Base-by-base conservation (phyloP, 257 asterid genomes). In the Ehretia macrophylla region DNA sequence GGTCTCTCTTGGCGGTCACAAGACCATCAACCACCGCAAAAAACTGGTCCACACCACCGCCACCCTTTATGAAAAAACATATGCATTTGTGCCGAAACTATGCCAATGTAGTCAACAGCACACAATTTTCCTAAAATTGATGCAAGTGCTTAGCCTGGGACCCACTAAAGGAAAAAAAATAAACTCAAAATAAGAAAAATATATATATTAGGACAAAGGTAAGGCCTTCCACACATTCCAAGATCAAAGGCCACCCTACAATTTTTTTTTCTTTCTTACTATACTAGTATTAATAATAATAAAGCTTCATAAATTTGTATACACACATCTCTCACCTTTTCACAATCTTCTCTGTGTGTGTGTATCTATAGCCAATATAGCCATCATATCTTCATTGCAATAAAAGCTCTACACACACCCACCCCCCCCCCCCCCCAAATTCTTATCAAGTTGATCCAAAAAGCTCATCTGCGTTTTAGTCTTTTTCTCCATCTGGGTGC, bases 171-270 rank as follows among this genome's bases (percentile, higher is more conserved):
- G 9, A 38, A 5, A 11, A 38, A 38, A 5, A 38, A 3, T 10
- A 42, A 42, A 42, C 8, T 42, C 35, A 27, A 27, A 27, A 27
- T 1, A 27, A 1, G 35, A 6, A 6, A 14, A 11, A 42, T 10
- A 11, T 42, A 42, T 42, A 42, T 42, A 27, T 27, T 9, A 5
- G 17, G 42, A 49, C 14, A 17, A 17, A 45, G 37, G 46, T 17
- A 19, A 17, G 63, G 37, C 65, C 65, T 77, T 72, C 78, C 89
- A 63, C 82, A 66, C 80, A 73, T 70, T 72, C 79, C 71, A 60
- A 72, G 55, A 57, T 53, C 59, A 65, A 68, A 76, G 47, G 64
- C 77, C 66, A 65, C 90, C 84, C 77, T 69, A 77, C 85, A 58
- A 56, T 72, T 70, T 58, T 55, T 51, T 46, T 23, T 16, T 17